Percentiles rank a stretch among this genome's conserved stretches.
These are phyloP conservation scores for Zygoascus biomembranicola DNA, from an alignment of 805 yeast species.

Conservation along the genomic window DNA sequence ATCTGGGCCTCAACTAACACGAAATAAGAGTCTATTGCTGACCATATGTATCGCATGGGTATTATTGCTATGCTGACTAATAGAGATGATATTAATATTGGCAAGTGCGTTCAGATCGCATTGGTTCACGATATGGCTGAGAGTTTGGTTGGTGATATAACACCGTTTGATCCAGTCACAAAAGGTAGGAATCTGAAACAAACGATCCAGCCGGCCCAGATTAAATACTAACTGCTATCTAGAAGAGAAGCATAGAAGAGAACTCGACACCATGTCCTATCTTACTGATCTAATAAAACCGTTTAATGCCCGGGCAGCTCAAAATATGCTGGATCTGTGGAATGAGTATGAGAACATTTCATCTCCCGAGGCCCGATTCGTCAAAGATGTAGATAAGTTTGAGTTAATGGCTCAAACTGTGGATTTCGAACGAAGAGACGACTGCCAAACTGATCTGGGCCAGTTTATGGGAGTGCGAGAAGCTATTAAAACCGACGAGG, in stretches of 20 bases:
- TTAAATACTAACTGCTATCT: neutral
- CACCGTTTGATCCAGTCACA: slow-evolving; percentile 66
- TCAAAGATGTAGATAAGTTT: slow-evolving; percentile 90
- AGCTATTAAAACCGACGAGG: slow-evolving; percentile 62
- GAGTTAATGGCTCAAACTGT: slow-evolving; percentile 50
- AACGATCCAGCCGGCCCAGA: neutral
- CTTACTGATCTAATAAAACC: slow-evolving; percentile 50
- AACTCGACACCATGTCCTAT: slow-evolving; percentile 61
- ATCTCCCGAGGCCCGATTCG: slow-evolving; percentile 75
- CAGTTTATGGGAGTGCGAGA: slow-evolving; percentile 61
- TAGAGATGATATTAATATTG: slow-evolving; percentile 44
- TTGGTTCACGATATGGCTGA: slow-evolving; percentile 93
- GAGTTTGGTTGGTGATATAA: slow-evolving; percentile 87
- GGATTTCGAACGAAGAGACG: slow-evolving; percentile 64
- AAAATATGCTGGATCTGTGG: slow-evolving; percentile 67
- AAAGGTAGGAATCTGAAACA: slow-evolving; percentile 31
- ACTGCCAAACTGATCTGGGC: slow-evolving; percentile 48
- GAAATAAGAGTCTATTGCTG: slow-evolving; percentile 56
- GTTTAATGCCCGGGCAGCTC: slow-evolving; percentile 55
- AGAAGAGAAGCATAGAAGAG: slow-evolving; percentile 78
- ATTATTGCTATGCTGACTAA: slow-evolving; percentile 63
- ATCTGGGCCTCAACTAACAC: slow-evolving; percentile 13
- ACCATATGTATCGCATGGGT: slow-evolving; percentile 94
- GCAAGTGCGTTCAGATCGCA: slow-evolving; percentile 76
- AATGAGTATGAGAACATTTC: slow-evolving; percentile 81